Evolutionary conservation across 345 rosid species (phyloP).

Genomic region (Acer campestre): DNA sequence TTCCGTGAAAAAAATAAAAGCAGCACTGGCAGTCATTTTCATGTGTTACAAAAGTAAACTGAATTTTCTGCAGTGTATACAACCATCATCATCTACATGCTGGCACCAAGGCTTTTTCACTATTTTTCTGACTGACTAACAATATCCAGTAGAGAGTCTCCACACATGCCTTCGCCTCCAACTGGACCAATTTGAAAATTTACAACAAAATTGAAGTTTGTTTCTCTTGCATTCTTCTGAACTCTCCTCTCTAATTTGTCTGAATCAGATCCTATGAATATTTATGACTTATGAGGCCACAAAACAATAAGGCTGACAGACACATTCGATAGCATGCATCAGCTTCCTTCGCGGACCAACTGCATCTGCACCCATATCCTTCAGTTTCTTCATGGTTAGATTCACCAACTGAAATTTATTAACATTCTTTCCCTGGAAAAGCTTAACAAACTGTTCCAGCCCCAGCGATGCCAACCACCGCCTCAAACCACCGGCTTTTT

Average conservation of each 20-base stretch:
- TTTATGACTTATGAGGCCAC: constrained; percentile 32
- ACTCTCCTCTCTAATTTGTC: not conserved
- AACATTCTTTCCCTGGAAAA: constrained; percentile 59
- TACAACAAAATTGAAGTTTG: not conserved
- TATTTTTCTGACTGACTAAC: not conserved
- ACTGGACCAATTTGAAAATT: not conserved
- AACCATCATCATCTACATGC: no score
- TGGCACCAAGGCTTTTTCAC: not conserved
- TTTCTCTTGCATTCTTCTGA: constrained; percentile 1
- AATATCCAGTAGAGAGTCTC: not conserved
- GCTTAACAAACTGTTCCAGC: constrained; percentile 69
- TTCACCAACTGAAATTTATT: constrained; percentile 74
- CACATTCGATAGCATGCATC: constrained; percentile 88
- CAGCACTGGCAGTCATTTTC: no score
- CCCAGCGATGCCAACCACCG: constrained; percentile 81
- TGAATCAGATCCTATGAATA: constrained; percentile 3
- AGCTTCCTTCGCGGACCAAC: constrained; percentile 95
- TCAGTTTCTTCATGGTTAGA: constrained; percentile 90
- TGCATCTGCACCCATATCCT: constrained; percentile 92
- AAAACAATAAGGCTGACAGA: constrained; percentile 65
- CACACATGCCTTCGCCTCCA: not conserved
- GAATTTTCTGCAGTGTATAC: no score
- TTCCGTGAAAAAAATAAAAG: no score
- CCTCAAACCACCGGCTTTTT: constrained; percentile 78
- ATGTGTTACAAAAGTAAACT: no score